Evolutionary conservation across 495 filamentous ascomycete genomes (phyloP).

Genomic region (Aspergillus leporis): DNA sequence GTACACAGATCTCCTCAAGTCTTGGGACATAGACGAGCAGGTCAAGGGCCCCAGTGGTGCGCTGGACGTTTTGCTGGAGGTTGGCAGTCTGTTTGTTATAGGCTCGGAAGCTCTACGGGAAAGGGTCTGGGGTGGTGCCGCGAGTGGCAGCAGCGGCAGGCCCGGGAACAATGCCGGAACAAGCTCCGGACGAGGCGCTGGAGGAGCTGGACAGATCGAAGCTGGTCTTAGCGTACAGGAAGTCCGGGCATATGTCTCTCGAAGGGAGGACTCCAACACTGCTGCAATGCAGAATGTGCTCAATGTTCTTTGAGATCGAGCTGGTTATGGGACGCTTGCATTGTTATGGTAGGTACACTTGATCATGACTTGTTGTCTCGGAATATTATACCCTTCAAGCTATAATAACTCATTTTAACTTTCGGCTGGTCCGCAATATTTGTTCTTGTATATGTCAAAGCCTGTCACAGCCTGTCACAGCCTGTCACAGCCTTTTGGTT

Average conservation of each 20-base stretch:
- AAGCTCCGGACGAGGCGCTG: constrained; percentile 24
- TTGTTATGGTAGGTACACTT: background rate
- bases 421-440: background rate
- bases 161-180: constrained; percentile 18
- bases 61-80: constrained; percentile 85
- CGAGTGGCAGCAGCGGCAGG: constrained; percentile 28
- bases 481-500: too few species aligned
- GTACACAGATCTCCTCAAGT: constrained; percentile 79
- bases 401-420: background rate
- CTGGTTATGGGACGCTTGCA: background rate
- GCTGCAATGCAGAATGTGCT: constrained; percentile 81
- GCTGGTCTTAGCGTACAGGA: constrained; percentile 63
- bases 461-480: too few species aligned
- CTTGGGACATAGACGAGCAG: constrained; percentile 74
- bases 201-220: constrained; percentile 38
- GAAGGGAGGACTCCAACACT: constrained; percentile 77
- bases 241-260: constrained; percentile 78
- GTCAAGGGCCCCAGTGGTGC: constrained; percentile 55
- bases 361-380: background rate
- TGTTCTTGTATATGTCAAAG: background rate
- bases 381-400: background rate
- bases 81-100: constrained; percentile 96
- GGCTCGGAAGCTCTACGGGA: constrained; percentile 85
- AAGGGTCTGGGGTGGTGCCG: constrained; percentile 60
- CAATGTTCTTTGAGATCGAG: constrained; percentile 37